These are phyloP conservation scores for Gaeumannomyces tritici DNA, from an alignment of 2,329 filamentous ascomycete species.

Conservation along the genomic window DNA sequence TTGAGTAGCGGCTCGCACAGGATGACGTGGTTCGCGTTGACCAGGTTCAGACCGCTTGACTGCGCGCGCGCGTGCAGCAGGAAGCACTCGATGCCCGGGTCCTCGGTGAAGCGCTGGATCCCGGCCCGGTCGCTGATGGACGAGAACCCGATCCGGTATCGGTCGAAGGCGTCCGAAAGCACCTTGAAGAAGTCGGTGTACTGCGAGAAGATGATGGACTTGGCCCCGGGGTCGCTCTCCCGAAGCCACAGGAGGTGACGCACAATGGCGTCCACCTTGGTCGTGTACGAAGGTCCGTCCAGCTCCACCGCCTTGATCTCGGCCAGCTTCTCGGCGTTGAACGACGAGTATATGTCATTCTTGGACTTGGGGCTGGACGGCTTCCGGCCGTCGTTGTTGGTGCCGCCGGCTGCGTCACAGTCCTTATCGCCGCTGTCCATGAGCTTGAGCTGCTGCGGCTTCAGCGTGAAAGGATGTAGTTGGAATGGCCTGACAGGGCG, in stretches of 20 bases:
- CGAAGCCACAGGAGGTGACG: slow-evolving; percentile 82
- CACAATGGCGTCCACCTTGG: slow-evolving; percentile 77
- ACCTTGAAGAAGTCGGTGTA: slow-evolving; percentile 70
- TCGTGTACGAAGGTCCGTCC: slow-evolving; percentile 65
- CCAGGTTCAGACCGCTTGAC: slow-evolving; percentile 79
- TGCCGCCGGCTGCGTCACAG: slow-evolving; percentile 4
- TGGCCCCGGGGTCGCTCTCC: slow-evolving; percentile 73
- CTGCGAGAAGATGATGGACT: slow-evolving; percentile 92
- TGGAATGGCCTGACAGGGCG: slow-evolving; percentile 52
- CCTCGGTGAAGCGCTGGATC: slow-evolving; percentile 65
- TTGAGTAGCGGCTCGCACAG: slow-evolving; percentile 91
- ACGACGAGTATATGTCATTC: slow-evolving; percentile 63
- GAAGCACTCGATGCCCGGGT: slow-evolving; percentile 70
- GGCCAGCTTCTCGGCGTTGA: slow-evolving; percentile 59
- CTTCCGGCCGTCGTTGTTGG: slow-evolving; percentile 9
- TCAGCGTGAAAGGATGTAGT: slow-evolving; percentile 78
- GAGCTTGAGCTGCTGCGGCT: slow-evolving; percentile 62
- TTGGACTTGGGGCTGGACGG: slow-evolving; percentile 13
- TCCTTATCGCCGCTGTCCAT: background rate
- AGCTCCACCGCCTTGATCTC: slow-evolving; percentile 80
- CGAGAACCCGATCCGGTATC: slow-evolving; percentile 64
- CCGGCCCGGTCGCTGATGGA: slow-evolving; percentile 61
- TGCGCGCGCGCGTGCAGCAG: slow-evolving; percentile 83
- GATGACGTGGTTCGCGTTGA: slow-evolving; percentile 90
- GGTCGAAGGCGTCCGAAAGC: slow-evolving; percentile 57